Percentiles rank a stretch among this genome's conserved stretches.
Evolutionary conservation across 2,329 filamentous ascomycete genomes (phyloP).

Genomic region (Tolypocladium endophyticum): DNA sequence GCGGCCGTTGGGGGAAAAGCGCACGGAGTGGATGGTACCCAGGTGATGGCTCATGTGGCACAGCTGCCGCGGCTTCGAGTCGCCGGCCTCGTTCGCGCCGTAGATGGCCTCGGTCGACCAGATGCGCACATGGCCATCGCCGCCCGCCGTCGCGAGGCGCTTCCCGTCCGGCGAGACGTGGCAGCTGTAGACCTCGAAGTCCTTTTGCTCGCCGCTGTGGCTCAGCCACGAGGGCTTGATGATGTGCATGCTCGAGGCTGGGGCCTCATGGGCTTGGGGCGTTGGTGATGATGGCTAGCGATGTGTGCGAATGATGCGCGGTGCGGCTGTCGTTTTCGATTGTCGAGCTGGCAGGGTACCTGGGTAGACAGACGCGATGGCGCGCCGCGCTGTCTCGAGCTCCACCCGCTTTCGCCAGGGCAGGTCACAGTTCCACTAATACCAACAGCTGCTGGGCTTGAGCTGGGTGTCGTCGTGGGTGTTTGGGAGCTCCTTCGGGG

Average conservation of each 20-base stretch:
- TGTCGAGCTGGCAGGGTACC: not conserved
- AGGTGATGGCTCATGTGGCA: constrained; percentile 98
- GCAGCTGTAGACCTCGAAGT: constrained; percentile 97
- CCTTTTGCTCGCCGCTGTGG: constrained; percentile 94
- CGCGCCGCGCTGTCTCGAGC: not conserved
- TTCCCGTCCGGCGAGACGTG: constrained; percentile 92
- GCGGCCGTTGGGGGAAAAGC: constrained; percentile 89
- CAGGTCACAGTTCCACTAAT: too few species aligned
- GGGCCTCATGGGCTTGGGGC: constrained; percentile 2
- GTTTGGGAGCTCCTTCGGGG: not conserved
- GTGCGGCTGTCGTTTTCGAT: not conserved
- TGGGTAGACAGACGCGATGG: not conserved
- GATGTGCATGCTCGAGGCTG: constrained; percentile 53
- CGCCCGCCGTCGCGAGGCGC: constrained; percentile 85
- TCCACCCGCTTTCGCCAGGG: not conserved
- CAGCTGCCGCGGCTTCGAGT: constrained; percentile 76
- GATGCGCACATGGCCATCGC: constrained; percentile 93
- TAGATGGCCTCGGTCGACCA: constrained; percentile 96
- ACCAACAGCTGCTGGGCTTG: too few species aligned
- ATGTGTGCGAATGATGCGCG: not conserved
- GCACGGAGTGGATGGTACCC: constrained; percentile 91
- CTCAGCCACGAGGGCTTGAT: constrained; percentile 94
- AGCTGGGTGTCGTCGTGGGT: not conserved
- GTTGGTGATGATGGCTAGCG: not conserved
- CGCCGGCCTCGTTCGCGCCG: constrained; percentile 61